Evolutionary conservation across 2,329 filamentous ascomycete species (phyloP).

Genomic region (Pyrenophora tritici-repentis): DNA sequence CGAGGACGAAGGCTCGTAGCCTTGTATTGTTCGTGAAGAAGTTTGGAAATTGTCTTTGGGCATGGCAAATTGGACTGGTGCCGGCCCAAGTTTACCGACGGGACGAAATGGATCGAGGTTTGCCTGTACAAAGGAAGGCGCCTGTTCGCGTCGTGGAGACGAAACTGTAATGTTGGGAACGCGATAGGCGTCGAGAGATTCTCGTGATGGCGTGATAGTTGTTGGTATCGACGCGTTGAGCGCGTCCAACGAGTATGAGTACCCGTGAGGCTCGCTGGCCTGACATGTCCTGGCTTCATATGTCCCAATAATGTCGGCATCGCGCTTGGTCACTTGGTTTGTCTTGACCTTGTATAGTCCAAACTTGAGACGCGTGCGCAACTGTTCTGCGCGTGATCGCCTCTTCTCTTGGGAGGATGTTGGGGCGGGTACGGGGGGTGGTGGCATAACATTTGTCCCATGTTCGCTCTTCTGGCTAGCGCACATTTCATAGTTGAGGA

Average conservation of each 20-base stretch:
- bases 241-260: conserved; percentile 21
- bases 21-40: conserved; percentile 46
- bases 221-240: conserved; percentile 27
- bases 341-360: conserved; percentile 78
- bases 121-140: conserved; percentile 35
- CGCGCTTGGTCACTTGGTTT: conserved; percentile 68
- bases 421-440: conserved; percentile 15
- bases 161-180: conserved; percentile 41
- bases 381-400: conserved; percentile 65
- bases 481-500: conserved; percentile 54
- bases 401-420: conserved; percentile 17
- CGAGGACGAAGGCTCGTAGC: conserved; percentile 35
- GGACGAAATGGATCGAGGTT: conserved; percentile 40
- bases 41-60: conserved; percentile 34
- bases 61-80: conserved; percentile 46
- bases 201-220: conserved; percentile 24
- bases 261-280: conserved; percentile 7
- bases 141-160: conserved; percentile 26
- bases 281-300: conserved; percentile 35
- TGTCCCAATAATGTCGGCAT: conserved; percentile 59
- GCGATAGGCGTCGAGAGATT: conserved; percentile 14
- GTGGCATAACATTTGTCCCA: background rate
- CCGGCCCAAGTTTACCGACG: conserved; percentile 41
- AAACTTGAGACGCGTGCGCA: conserved; percentile 70
- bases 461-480: conserved; percentile 48